Evolutionary conservation across 345 rosid species (phyloP).

Genomic region (Nephelium lappaceum): DNA sequence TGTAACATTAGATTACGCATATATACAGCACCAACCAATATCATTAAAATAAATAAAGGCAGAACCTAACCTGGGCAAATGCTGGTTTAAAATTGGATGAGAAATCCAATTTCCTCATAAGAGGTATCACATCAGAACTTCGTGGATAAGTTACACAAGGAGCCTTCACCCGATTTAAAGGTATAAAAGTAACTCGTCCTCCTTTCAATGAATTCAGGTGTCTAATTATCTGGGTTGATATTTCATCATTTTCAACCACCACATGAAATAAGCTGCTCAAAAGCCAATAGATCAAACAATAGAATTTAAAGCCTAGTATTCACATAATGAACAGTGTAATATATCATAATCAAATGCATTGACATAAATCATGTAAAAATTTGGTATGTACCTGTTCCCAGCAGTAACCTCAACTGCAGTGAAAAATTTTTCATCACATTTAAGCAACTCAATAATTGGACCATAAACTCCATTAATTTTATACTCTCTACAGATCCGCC

Average conservation of each 20-base stretch:
- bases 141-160: constrained; percentile 78
- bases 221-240: constrained; percentile 85
- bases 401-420: constrained; percentile 99
- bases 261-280: constrained; percentile 86
- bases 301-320: constrained; percentile 14
- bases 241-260: constrained; percentile 91
- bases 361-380: constrained; percentile 17
- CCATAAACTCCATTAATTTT: constrained; percentile 78
- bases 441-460: constrained; percentile 93
- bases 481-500: constrained; percentile 64
- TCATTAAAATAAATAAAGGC: neutral
- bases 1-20: neutral
- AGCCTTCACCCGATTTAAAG: constrained; percentile 87
- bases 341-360: constrained; percentile 9
- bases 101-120: constrained; percentile 76
- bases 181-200: constrained; percentile 93
- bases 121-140: constrained; percentile 82
- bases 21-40: neutral
- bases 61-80: constrained; percentile 71
- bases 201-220: constrained; percentile 88
- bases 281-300: constrained; percentile 13
- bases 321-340: neutral
- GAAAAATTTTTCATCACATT: constrained; percentile 90
- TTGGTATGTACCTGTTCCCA: constrained; percentile 70
- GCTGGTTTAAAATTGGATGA: constrained; percentile 66